Base-by-base conservation (phyloP, 164 flowering plant genomes). In the Dillenia suffruticosa region DNA sequence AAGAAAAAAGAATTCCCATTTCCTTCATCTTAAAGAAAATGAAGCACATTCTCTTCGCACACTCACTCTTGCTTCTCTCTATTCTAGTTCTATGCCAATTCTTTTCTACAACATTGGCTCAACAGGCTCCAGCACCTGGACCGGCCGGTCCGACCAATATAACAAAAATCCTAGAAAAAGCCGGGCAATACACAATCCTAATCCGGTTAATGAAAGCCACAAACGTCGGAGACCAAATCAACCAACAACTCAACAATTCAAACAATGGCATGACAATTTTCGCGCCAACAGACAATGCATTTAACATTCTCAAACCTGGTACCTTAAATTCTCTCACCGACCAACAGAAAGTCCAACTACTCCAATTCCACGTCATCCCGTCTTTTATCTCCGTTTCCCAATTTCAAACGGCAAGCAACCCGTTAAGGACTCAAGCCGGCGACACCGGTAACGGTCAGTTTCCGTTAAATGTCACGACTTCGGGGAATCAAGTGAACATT, bases 341-440 rank as follows among this genome's bases (percentile, higher is more conserved):
- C 62, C 78, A 79, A 61, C 78, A 89, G 63, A 81, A 89, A 64
- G 78, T 76, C 1, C 63, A 78, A 56, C 67, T 95, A 24, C 12
- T 89, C 5, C 97, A 85, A 24, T 89, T 79, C 63, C 99, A 95
- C 61, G 59, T 88, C 2, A 24, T 94, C 48, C 90, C 99, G 0
- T 46, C 68, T 2, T 78, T 66, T 51, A 53, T 84, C 13, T 58
- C 93, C 16, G 40, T 65, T 9, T 50, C 89, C 3, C 82, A 81
- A 60, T 89, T 95, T 70, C 93, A 89, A 54, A 92, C 96, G 0
- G 79, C 81, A 12, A 91, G 89, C 73, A 94, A 94, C 65, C 99
- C 97, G 0, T 53, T 92, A 16, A 54, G 88, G 12, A 91, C 99
- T 1, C 90, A 86, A 49, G 97, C 97, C 5, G 95, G 97, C 10